These are phyloP conservation scores for Nicotiana attenuata DNA, from an alignment of 257 asterid species.

Conservation along the genomic window DNA sequence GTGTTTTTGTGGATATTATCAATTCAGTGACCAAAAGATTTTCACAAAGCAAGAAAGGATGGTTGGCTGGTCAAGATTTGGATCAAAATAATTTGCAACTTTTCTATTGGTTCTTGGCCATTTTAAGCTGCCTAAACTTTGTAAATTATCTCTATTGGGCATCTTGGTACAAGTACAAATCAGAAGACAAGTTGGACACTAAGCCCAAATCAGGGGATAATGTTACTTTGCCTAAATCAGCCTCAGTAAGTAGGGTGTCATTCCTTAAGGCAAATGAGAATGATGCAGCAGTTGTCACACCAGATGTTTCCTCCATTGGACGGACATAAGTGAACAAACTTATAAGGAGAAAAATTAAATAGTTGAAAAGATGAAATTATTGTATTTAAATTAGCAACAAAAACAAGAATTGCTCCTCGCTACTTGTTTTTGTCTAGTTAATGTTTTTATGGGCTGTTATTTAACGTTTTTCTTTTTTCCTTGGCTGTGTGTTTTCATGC, in stretches of 20 bases:
- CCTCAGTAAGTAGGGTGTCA: slow-evolving; percentile 21
- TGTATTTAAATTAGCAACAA: neutral
- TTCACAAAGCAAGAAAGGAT: slow-evolving; percentile 39
- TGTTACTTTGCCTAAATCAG: slow-evolving; percentile 6
- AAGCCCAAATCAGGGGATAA: neutral
- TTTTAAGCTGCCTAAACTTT: slow-evolving; percentile 56
- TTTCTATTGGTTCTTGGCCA: slow-evolving; percentile 56
- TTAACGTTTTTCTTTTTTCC: neutral
- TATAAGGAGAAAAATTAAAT: neutral
- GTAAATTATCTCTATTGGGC: slow-evolving; percentile 55
- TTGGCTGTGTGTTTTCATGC: neutral
- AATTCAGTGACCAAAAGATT: slow-evolving; percentile 33
- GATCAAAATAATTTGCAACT: slow-evolving; percentile 42
- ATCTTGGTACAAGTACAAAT: slow-evolving; percentile 58
- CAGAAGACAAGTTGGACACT: neutral
- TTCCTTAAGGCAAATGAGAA: slow-evolving; percentile 21
- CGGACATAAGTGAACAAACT: neutral
- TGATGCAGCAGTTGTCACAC: neutral
- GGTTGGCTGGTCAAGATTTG: slow-evolving; percentile 51
- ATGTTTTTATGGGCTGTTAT: neutral
- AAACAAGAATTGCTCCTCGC: neutral
- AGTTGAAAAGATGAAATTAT: neutral
- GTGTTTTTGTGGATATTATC: slow-evolving; percentile 41
- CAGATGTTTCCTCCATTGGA: neutral
- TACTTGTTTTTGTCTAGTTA: neutral